Evolutionary conservation across 768 basidiomycete species (phyloP).

Genomic region (Pulveroboletus frians): DNA sequence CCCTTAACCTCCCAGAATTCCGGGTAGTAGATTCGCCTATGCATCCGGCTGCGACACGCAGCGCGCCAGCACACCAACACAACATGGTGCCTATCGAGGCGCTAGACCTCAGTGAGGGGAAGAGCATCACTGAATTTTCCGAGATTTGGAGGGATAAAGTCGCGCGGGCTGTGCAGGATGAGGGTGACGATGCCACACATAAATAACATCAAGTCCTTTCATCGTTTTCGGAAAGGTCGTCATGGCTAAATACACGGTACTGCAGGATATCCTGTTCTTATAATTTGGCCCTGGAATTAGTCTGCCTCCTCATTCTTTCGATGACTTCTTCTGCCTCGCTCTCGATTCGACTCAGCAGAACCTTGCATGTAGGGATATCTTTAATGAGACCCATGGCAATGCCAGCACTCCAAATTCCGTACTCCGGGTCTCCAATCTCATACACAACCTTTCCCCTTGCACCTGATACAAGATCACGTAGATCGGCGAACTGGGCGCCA

Average conservation of each 20-base stretch:
- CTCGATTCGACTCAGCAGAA: slow-evolving; percentile 64
- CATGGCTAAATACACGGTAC: not conserved
- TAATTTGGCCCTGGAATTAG: slow-evolving; percentile 18
- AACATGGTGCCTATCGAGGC: slow-evolving; percentile 93
- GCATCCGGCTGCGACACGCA: slow-evolving; percentile 64
- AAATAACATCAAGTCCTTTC: not conserved
- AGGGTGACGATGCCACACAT: not conserved
- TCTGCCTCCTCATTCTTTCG: slow-evolving; percentile 35
- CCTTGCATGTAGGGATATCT: slow-evolving; percentile 80
- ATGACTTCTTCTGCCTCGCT: slow-evolving; percentile 69
- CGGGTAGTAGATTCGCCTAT: slow-evolving; percentile 68
- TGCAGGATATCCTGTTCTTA: slow-evolving; percentile 10
- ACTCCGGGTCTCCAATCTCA: slow-evolving; percentile 78
- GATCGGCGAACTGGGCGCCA: slow-evolving; percentile 83
- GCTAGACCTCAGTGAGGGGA: slow-evolving; percentile 70
- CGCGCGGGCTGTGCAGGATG: slow-evolving; percentile 26
- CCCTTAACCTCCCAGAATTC: slow-evolving; percentile 36
- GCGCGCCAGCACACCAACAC: slow-evolving; percentile 71
- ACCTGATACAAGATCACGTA: slow-evolving; percentile 73
- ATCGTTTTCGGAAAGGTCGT: not conserved
- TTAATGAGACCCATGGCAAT: slow-evolving; percentile 66
- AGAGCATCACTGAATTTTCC: slow-evolving; percentile 68
- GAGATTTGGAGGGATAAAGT: slow-evolving; percentile 57
- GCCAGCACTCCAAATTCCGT: slow-evolving; percentile 81
- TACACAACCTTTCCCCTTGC: slow-evolving; percentile 68